A percentile compares a stretch with the other conserved stretches of the same genome.
phyloP scores from a whole-genome alignment of 2,329 filamentous ascomycete species.

The Epichloe coenophiala region DNA sequence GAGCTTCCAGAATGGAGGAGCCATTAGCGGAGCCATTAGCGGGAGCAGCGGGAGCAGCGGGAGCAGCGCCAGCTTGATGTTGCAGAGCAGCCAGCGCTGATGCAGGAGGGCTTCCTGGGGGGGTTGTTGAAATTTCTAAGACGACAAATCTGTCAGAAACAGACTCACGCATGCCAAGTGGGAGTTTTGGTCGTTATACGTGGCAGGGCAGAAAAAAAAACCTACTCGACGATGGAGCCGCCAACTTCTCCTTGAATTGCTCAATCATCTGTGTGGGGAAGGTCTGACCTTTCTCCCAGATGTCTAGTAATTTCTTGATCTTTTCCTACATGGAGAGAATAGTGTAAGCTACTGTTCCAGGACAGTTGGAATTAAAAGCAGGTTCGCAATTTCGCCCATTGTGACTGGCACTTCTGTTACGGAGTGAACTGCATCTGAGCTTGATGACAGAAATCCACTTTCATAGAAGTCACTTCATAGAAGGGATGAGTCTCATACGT shows the following conservation, averaged over 20 bases:
- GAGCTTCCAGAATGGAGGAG: slow-evolving; percentile 59
- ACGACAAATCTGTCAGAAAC: slow-evolving; percentile 4
- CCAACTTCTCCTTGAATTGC: slow-evolving; percentile 71
- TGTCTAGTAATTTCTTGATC: slow-evolving; percentile 84
- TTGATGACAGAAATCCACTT: background rate
- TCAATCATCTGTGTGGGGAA: slow-evolving; percentile 71
- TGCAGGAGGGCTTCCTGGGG: slow-evolving; percentile 48
- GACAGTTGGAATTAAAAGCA: slow-evolving; percentile 6
- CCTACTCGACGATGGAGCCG: slow-evolving; percentile 53
- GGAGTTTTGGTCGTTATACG: background rate
- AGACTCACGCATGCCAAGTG: background rate
- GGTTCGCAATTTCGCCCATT: slow-evolving; percentile 10
- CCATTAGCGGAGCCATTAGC: slow-evolving; percentile 33
- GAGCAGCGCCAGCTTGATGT: slow-evolving; percentile 22
- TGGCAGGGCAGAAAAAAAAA: slow-evolving; percentile 10
- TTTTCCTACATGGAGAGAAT: slow-evolving; percentile 61
- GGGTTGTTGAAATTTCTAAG: slow-evolving; percentile 58
- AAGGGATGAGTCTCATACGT: background rate
- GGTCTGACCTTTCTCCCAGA: slow-evolving; percentile 92
- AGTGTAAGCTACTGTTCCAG: slow-evolving; percentile 24
- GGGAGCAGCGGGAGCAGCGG: slow-evolving; percentile 24
- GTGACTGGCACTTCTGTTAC: slow-evolving; percentile 8
- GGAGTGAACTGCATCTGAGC: background rate
- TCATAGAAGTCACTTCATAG: background rate
- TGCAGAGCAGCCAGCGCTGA: slow-evolving; percentile 28